Conservation (phyloP, 2,329 filamentous ascomycete species). For the Colletotrichum paranaense region DNA sequence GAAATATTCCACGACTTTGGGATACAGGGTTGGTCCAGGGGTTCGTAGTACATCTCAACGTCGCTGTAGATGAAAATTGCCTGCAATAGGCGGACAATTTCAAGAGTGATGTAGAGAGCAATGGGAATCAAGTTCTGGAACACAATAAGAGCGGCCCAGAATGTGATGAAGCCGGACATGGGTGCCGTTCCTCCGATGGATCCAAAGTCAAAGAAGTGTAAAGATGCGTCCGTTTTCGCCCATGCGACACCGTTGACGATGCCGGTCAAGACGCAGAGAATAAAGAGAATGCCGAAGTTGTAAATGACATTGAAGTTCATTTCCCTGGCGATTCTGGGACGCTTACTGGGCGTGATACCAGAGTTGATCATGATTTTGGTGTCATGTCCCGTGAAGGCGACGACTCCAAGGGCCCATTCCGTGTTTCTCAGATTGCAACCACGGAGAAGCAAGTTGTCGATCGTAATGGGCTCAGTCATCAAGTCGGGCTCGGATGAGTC, state of each 20-base stretch:
- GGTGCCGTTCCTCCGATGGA: constrained; percentile 80
- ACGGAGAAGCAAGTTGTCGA: constrained; percentile 94
- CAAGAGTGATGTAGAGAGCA: constrained; percentile 95
- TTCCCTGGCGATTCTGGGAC: constrained; percentile 88
- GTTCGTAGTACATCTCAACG: constrained; percentile 95
- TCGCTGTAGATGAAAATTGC: constrained; percentile 99
- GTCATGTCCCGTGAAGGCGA: constrained; percentile 94
- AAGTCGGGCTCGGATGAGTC: constrained; percentile 72
- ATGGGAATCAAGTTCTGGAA: constrained; percentile 99
- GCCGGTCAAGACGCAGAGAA: constrained; percentile 89
- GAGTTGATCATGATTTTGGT: constrained; percentile 99
- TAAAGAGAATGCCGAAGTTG: constrained; percentile 90
- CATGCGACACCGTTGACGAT: constrained; percentile 88
- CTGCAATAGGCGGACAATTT: constrained; percentile 93
- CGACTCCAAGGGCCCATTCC: constrained; percentile 93
- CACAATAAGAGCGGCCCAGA: constrained; percentile 93
- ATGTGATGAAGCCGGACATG: constrained; percentile 93
- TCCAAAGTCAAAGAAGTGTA: constrained; percentile 86
- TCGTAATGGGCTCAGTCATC: constrained; percentile 92
- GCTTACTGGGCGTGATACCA: constrained; percentile 93
- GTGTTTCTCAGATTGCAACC: constrained; percentile 95
- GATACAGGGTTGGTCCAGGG: constrained; percentile 92
- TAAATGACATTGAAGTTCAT: constrained; percentile 98
- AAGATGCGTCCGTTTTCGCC: constrained; percentile 78
- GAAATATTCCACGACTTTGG: constrained; percentile 99